These are phyloP conservation scores for Scorias spongiosa DNA, from an alignment of 2,329 filamentous ascomycete species.

Conservation along the genomic window DNA sequence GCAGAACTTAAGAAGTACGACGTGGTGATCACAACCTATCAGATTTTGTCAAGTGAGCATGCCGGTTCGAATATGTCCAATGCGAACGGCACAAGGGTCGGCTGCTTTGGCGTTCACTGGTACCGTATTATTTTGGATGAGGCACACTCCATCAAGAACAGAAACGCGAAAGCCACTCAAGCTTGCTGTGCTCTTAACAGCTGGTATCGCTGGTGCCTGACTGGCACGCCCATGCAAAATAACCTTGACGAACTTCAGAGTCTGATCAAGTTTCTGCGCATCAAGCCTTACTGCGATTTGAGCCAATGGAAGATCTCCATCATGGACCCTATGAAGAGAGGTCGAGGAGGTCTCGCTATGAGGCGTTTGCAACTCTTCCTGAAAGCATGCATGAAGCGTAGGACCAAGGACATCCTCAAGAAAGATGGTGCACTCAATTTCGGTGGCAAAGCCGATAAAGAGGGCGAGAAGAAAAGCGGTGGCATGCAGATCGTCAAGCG, in stretches of 20 bases:
- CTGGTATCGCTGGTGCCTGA: slow-evolving; percentile 90
- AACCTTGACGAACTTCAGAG: slow-evolving; percentile 94
- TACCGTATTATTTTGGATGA: slow-evolving; percentile 92
- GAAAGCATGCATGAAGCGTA: slow-evolving; percentile 94
- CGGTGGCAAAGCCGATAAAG: slow-evolving; percentile 47
- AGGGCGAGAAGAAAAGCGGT: slow-evolving; percentile 40
- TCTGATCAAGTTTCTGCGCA: slow-evolving; percentile 79
- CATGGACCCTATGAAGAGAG: slow-evolving; percentile 74
- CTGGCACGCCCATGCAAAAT: slow-evolving; percentile 95
- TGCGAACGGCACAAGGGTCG: slow-evolving; percentile 48
- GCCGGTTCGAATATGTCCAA: slow-evolving; percentile 48
- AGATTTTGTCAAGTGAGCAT: slow-evolving; percentile 85
- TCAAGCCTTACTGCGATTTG: slow-evolving; percentile 79
- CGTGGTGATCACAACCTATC: slow-evolving; percentile 93
- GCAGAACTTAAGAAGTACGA: slow-evolving; percentile 72
- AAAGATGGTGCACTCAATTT: slow-evolving; percentile 67
- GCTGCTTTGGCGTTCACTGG: slow-evolving; percentile 86
- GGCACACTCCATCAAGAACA: slow-evolving; percentile 96
- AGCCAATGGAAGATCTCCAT: slow-evolving; percentile 85
- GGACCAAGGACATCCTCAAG: slow-evolving; percentile 93
- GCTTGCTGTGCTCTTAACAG: slow-evolving; percentile 73
- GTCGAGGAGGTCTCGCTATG: slow-evolving; percentile 78
- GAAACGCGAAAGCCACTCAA: slow-evolving; percentile 88
- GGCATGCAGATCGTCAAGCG: slow-evolving; percentile 86
- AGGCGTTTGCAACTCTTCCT: slow-evolving; percentile 70